Evolutionary conservation across 768 basidiomycete genomes (phyloP).

Genomic region (Daedaleopsis nitida): DNA sequence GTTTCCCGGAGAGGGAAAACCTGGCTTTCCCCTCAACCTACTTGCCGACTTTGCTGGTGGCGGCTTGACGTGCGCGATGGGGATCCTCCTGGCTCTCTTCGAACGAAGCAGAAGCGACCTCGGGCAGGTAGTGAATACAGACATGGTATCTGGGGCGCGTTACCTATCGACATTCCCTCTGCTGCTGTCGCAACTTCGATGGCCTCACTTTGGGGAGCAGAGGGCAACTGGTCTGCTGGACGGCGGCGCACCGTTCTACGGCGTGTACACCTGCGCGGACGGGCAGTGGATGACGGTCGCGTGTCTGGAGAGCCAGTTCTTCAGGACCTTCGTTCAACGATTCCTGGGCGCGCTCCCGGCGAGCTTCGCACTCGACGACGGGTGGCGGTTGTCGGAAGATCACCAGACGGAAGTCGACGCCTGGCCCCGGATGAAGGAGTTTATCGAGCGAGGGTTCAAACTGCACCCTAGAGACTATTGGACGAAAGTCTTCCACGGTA

Average conservation of each 20-base stretch:
- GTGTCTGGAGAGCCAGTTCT: constrained; percentile 76
- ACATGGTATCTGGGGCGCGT: constrained; percentile 81
- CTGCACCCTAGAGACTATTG: constrained; percentile 66
- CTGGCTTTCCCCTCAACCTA: constrained; percentile 72
- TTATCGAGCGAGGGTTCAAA: constrained; percentile 66
- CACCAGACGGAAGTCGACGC: constrained; percentile 47
- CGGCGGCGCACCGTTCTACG: constrained; percentile 80
- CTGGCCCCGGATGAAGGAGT: constrained; percentile 60
- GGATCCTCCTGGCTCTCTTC: constrained; percentile 74
- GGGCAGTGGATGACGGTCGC: constrained; percentile 77
- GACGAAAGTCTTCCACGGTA: constrained; percentile 68
- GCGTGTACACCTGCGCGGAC: constrained; percentile 71
- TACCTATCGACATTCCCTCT: constrained; percentile 78
- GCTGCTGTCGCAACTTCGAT: constrained; percentile 3
- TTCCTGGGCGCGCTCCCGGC: constrained; percentile 54
- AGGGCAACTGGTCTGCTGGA: constrained; percentile 47
- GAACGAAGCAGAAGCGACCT: constrained; percentile 64
- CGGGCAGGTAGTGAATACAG: constrained; percentile 73
- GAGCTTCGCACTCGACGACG: constrained; percentile 43
- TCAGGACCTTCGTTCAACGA: constrained; percentile 54
- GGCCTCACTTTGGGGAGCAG: constrained; percentile 3
- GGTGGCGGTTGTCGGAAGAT: constrained; percentile 56
- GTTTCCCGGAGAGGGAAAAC: constrained; percentile 70
- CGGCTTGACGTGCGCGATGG: constrained; percentile 68
- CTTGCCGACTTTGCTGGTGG: constrained; percentile 86